A percentile compares a stretch with the other conserved stretches of the same genome.
These are phyloP conservation scores for Ogataea nitratoaversa DNA, from an alignment of 805 yeast species.

Conservation along the genomic window DNA sequence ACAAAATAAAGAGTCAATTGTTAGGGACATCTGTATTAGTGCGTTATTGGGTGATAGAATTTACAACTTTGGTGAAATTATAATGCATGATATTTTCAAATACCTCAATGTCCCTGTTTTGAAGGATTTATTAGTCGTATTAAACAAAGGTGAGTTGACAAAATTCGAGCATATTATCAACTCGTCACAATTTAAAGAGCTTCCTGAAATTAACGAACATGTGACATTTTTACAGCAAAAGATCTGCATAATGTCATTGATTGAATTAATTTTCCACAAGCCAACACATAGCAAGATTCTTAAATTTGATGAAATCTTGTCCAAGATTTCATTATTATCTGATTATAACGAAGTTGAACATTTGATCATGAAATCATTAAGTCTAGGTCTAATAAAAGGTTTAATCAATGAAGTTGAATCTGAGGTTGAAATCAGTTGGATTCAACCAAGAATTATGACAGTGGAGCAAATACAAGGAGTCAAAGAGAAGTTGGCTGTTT, in stretches of 20 bases:
- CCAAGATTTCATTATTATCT: slow-evolving; percentile 56
- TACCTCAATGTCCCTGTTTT: slow-evolving; percentile 56
- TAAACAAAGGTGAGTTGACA: slow-evolving; percentile 75
- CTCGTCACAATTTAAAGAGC: slow-evolving; percentile 12
- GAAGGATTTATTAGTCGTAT: slow-evolving; percentile 58
- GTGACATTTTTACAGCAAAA: slow-evolving; percentile 78
- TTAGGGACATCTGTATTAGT: slow-evolving; percentile 75
- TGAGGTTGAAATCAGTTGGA: slow-evolving; percentile 82
- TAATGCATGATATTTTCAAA: slow-evolving; percentile 80
- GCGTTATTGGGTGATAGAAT: slow-evolving; percentile 89
- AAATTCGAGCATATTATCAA: slow-evolving; percentile 47
- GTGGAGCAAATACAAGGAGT: slow-evolving; percentile 72
- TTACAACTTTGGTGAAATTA: slow-evolving; percentile 92
- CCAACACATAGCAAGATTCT: slow-evolving; percentile 73
- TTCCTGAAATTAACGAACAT: slow-evolving; percentile 41
- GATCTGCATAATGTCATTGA: slow-evolving; percentile 85
- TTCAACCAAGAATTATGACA: slow-evolving; percentile 92
- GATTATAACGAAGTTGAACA: slow-evolving; percentile 78
- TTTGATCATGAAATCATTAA: slow-evolving; percentile 85
- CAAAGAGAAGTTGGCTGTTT: slow-evolving; percentile 64
- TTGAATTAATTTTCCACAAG: slow-evolving; percentile 76
- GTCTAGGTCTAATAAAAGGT: slow-evolving; percentile 82
- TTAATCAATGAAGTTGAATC: slow-evolving; percentile 81
- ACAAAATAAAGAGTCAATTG: slow-evolving; percentile 35
- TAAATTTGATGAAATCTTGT: slow-evolving; percentile 67